Base-by-base conservation (phyloP, 352 stramenopile species). In the Thalassiosira mediterranea region DNA sequence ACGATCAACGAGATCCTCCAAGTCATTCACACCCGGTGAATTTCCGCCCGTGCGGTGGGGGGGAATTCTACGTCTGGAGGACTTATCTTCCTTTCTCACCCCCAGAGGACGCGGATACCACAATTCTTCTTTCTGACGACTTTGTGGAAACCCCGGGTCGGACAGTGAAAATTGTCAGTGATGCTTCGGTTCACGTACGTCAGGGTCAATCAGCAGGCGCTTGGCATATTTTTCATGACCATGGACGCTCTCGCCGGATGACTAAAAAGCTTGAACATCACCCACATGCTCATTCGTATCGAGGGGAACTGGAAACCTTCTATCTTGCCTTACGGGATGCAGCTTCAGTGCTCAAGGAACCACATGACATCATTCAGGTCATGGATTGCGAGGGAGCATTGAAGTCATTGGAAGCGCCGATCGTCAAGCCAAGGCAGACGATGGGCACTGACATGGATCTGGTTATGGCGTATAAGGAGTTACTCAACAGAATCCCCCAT, bases 371-470 rank as follows among this genome's bases (percentile, higher is more conserved):
- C 17, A 13, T 8, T n/a, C 42, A 51, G 17, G 4, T 21, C 19
- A 51, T 51, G 42, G 42, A 51, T 21, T 51, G 42, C 17, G 17
- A 51, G 17, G 17, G 10, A 7, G 42, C 10, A 23, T n/a, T 51
- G 8, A 23, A 51, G 17, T 21, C 8, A 51, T 8, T 51, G 8
- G 42, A 51, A 42, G 1, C 15, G 15, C 23, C 21, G 19, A 49
- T 65, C 5, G 2, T 8, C 5, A 37, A 32, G 4, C 56, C 56
- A 4, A 37, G 4, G 2, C 1, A 65, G 5, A 65, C 38, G 32
- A 65, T 65, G 37, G 40, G 23, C 11, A 34, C 40, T 13, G 57
- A 66, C 31, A 66, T 66, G 57, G 57, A 66, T 29, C 15, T 66
- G 26, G n/a, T 66, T 1, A 56, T 66, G 57, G 57, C 57, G 13